Evolutionary conservation across 441 rosid genomes (phyloP).

Genomic region (Pelargonium myrrhifolium): DNA sequence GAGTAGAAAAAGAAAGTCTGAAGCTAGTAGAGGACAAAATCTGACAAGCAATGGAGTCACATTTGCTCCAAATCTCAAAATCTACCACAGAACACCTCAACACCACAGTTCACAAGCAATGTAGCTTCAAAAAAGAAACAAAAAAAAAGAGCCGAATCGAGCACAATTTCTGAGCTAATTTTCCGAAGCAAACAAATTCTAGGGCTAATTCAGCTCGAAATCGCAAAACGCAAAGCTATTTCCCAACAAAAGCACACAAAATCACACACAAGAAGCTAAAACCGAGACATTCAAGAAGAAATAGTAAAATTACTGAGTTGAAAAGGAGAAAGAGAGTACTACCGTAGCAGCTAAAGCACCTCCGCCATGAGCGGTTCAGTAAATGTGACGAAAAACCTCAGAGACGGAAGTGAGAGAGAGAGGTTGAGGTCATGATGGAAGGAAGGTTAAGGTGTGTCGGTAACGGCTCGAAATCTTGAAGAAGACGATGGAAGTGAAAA

Average conservation of each 20-base stretch:
- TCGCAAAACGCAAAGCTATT: not conserved
- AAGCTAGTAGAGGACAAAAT: not conserved
- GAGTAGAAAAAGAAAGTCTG: not conserved
- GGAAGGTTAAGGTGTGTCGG: not conserved
- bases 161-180: not conserved
- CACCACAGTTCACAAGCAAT: not conserved
- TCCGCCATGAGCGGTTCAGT: not conserved
- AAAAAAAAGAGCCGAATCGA: not conserved
- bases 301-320: not conserved
- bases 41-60: not conserved
- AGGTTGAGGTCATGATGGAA: not conserved
- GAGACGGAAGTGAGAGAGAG: not conserved
- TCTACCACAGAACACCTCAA: not conserved
- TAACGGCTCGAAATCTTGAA: conserved; percentile 7
- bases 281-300: not conserved
- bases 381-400: not conserved
- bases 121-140: not conserved
- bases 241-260: not conserved
- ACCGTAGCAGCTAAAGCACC: not conserved
- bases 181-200: not conserved
- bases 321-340: not conserved
- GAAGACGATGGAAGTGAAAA: not conserved
- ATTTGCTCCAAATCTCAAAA: not conserved
- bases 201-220: not conserved
- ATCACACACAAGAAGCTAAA: not conserved